Evolutionary conservation across 2,329 filamentous ascomycete species (phyloP), one percentile per base, ranked within the genome.

Genomic region (Trichoderma sp.): DNA sequence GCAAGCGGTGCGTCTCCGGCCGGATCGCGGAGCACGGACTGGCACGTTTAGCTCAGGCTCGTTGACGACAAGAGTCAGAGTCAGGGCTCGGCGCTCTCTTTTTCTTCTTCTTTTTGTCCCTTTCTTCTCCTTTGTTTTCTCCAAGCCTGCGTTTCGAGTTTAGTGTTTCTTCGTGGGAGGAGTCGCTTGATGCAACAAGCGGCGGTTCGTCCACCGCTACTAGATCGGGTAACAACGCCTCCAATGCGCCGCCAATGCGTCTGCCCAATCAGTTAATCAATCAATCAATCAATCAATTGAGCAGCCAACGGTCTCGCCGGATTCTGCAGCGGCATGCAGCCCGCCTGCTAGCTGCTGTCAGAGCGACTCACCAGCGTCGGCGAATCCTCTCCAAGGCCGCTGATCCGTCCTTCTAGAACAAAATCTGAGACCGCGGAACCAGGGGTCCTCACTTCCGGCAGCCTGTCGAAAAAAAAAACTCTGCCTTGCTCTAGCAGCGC

Each of bases 381-480:
- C 63, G 63, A 59, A 58, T 58, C 54, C 63, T 18, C 63, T 51
- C 54, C 32, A 59, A 16, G 39, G 52, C 49, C 39, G 54, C 63
- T 59, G 63, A 66, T 56, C 54, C 54, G 64, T 59, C 46, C 74
- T 76, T 76, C 75, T 77, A 76, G 75, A 76, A 76, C 70, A 51
- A 54, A 70, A 76, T 77, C 75, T 73, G 61, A 71, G 56, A 66
- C 73, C 75, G 68, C 73, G 75, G 74, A 76, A 75, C 73, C 72
- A 71, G 74, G 63, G 63, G 39, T 72, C 68, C 71, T 43, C 70
- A 65, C 55, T 56, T 74, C 70, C 75, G 63, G 39, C 16, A 24
- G 37, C 39, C 43, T 68, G 65, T 65, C 30, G 30, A 72, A 34
- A 43, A 34, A 43, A 5, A 43, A 43, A 43, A 37, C 14, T 37